A percentile compares a stretch with the other conserved stretches of the same genome.
Evolutionary conservation across 176 grass and related monocot species (phyloP).

Genomic region (Chrysopogon serrulatus): DNA sequence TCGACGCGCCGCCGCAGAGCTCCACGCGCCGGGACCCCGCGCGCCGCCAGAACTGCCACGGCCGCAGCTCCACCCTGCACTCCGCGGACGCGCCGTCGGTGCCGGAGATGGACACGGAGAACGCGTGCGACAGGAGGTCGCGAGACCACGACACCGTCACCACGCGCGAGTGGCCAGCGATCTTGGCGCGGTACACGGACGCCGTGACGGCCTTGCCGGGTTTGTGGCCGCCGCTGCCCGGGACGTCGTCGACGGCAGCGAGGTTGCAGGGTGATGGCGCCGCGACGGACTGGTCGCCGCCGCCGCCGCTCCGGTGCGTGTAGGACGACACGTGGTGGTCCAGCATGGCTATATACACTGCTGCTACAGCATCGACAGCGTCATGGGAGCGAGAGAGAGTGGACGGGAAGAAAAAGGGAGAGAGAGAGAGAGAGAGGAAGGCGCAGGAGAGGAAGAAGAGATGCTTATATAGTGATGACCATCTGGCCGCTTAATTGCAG

Average conservation of each 20-base stretch:
- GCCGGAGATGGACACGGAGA: conserved; percentile 45
- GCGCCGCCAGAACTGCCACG: conserved; percentile 83
- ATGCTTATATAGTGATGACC: conserved; percentile 22
- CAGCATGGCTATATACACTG: conserved; percentile 21
- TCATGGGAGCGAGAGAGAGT: not conserved
- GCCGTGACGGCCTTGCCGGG: conserved; percentile 48
- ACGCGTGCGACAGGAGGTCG: conserved; percentile 57
- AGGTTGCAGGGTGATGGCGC: not conserved
- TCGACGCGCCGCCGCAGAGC: conserved; percentile 24
- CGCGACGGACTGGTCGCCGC: conserved; percentile 4
- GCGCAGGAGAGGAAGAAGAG: conserved; percentile 3
- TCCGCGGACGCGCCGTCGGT: conserved; percentile 15
- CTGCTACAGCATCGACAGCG: not conserved
- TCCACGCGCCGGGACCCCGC: conserved; percentile 51
- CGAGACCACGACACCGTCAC: conserved; percentile 71
- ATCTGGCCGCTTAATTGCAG: not conserved
- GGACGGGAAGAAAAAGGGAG: not conserved
- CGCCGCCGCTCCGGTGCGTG: conserved; percentile 5
- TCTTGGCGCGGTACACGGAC: conserved; percentile 82
- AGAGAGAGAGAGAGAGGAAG: not conserved
- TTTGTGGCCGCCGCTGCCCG: conserved; percentile 20
- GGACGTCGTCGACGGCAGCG: conserved; percentile 29
- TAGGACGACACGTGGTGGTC: conserved; percentile 5
- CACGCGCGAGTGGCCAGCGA: conserved; percentile 68
- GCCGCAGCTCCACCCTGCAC: conserved; percentile 65